These are phyloP conservation scores for Incumbomyces lentus DNA, from an alignment of 2,329 filamentous ascomycete genomes.

Conservation along the genomic window DNA sequence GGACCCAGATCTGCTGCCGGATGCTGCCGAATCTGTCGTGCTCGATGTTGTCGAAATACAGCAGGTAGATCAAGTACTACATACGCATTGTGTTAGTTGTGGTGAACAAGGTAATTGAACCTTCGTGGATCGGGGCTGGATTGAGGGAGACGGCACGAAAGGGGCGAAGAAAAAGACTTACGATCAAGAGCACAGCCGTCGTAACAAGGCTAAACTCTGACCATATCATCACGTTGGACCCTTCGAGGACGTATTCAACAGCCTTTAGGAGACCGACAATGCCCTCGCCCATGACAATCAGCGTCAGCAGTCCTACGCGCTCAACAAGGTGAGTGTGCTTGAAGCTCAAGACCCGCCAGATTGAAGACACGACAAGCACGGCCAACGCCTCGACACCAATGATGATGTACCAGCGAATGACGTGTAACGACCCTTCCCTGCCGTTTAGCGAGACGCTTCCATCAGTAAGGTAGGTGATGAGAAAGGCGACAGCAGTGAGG, in stretches of 20 bases:
- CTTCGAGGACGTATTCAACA: constrained; percentile 9
- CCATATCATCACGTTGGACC: constrained; percentile 23
- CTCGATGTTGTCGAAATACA: constrained; percentile 49
- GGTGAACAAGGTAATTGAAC: too few species aligned
- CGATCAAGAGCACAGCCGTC: constrained; percentile 21
- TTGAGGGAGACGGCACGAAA: too few species aligned
- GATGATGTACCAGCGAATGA: constrained; percentile 46
- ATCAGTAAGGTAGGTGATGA: constrained; percentile 9
- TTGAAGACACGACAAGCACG: constrained; percentile 44
- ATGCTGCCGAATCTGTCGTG: constrained; percentile 41
- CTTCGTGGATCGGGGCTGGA: too few species aligned
- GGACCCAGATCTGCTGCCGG: constrained; percentile 45
- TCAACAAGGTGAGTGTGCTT: constrained; percentile 53
- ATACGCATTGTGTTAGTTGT: too few species aligned
- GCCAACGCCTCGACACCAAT: constrained; percentile 43
- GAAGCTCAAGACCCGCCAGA: constrained; percentile 49
- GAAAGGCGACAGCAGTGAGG: constrained; percentile 25
- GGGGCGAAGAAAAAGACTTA: too few species aligned
- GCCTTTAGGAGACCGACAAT: constrained; percentile 43
- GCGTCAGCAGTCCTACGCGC: constrained; percentile 52
- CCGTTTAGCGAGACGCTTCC: not conserved
- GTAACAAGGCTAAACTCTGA: constrained; percentile 29
- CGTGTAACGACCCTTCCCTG: not conserved
- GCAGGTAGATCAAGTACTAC: constrained; percentile 50
- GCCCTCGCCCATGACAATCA: constrained; percentile 58